Percentiles rank a stretch among this genome's conserved stretches.
Evolutionary conservation across 352 stramenopile genomes (phyloP).

Genomic region (Pythium periplocum): DNA sequence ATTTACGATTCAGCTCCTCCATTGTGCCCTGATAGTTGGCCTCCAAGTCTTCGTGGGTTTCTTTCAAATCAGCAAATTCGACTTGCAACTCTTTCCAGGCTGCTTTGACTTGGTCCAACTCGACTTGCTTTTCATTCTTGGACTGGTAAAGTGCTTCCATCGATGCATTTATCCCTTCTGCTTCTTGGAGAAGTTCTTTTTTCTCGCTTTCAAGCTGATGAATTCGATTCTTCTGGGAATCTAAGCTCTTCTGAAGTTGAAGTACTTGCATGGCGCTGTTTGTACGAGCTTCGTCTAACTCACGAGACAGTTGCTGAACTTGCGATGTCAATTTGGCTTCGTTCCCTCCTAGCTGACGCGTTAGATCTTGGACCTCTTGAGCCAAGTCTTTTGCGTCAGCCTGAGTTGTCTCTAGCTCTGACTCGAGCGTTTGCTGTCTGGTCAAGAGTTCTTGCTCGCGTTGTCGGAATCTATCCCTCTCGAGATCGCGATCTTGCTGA

Average conservation of each 20-base stretch:
- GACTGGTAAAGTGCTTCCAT: slow-evolving; percentile 47
- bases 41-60: slow-evolving; percentile 42
- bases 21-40: slow-evolving; percentile 28
- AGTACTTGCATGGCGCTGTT: slow-evolving; percentile 33
- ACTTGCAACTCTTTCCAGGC: slow-evolving; percentile 43
- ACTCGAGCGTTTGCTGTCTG: slow-evolving; percentile 20
- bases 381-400: slow-evolving; percentile 42
- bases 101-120: slow-evolving; percentile 49
- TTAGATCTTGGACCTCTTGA: slow-evolving; percentile 47
- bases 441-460: slow-evolving; percentile 40
- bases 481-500: slow-evolving; percentile 41
- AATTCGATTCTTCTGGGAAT: slow-evolving; percentile 36
- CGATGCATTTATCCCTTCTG: slow-evolving; percentile 48
- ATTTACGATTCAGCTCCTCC: slow-evolving; percentile 25
- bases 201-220: slow-evolving; percentile 57
- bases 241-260: slow-evolving; percentile 57
- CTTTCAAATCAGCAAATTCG: slow-evolving; percentile 50
- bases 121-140: slow-evolving; percentile 48
- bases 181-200: slow-evolving; percentile 58
- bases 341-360: slow-evolving; percentile 26
- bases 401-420: slow-evolving; percentile 33
- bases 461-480: slow-evolving; percentile 27
- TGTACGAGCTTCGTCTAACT: slow-evolving; percentile 36
- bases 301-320: slow-evolving; percentile 42
- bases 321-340: slow-evolving; percentile 35